Base-by-base conservation (phyloP, 768 basidiomycete genomes). In the Leccinum truebloodii region DNA sequence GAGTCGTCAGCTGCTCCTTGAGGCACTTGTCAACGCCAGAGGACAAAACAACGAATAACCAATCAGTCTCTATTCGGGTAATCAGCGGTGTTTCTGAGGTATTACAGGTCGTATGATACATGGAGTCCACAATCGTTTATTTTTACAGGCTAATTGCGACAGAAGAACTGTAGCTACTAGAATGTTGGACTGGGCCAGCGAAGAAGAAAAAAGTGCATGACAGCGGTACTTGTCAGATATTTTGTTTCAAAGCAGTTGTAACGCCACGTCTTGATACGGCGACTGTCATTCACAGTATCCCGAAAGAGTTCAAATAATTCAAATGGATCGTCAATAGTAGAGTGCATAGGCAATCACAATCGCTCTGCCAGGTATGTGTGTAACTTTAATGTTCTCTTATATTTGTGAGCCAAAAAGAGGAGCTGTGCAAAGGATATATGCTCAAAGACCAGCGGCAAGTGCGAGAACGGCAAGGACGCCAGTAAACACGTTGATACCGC, bases 391-490 rank as follows among this genome's bases (percentile, higher is more conserved):
- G 34, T 6, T 35, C 13, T 37, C 6, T 37, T 41, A 41, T n/a
- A n/a, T 41, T 41, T 41, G 41, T 41, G 9, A 46, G 5, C 20
- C 44, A 6, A 20, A 16, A 55, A 63, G 28, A 32, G 12, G 4
- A 22, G 16, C 34, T 32, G 39, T 22, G 26, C 22, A 22, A 22
- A 28, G 8, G 20, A 9, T 48, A 35, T 35, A n/a, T 39, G 6
- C 35, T 63, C 54, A 70, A 12, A 71, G 52, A 26, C 62, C 22
- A 2, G 54, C 66, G 13, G 59, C 63, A 12, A 68, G 13, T 39
- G 57, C 60, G 20, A 65, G 56, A 24, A 34, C 62, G 22, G 55
- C 62, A 28, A 61, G 62, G 20, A 53, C 53, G 22, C 58, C 66
- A 22, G 56, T 46, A 16, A 70, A 24, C 3, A 55, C n/a, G 20